phyloP scores from a whole-genome alignment of 331 rosid species.

The Acacia pycnantha region DNA sequence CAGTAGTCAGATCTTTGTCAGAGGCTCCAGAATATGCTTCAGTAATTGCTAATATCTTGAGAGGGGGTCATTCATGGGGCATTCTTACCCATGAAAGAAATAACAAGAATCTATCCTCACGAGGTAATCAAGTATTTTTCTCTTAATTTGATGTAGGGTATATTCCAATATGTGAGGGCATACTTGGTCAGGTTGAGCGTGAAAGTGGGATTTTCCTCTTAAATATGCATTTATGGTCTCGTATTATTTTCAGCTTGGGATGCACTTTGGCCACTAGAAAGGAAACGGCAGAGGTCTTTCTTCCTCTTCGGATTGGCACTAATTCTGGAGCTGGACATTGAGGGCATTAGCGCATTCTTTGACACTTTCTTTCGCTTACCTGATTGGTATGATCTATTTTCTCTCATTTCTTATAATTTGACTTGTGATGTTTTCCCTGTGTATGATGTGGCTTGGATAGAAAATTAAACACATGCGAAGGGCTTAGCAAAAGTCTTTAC shows the following conservation, averaged over 20 bases:
- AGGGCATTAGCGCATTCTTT: conserved; percentile 81
- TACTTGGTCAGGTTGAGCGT: background rate
- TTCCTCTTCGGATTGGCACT: conserved; percentile 92
- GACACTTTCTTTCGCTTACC: conserved; percentile 92
- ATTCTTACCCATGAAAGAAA: conserved; percentile 34
- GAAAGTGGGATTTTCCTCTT: background rate
- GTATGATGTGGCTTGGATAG: conserved; percentile 6
- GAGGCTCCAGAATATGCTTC: conserved; percentile 95
- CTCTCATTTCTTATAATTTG: conserved; percentile 24
- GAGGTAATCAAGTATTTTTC: conserved; percentile 48
- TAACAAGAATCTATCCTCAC: conserved; percentile 66
- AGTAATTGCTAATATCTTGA: conserved; percentile 78
- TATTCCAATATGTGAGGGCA: conserved; percentile 1
- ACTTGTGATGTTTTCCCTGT: background rate
- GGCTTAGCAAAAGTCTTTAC: conserved; percentile 7
- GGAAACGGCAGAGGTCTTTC: conserved; percentile 96
- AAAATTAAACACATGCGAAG: conserved; percentile 16
- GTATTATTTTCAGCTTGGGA: conserved; percentile 73
- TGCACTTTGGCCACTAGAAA: conserved; percentile 95
- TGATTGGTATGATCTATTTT: conserved; percentile 58
- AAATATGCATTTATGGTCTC: background rate
- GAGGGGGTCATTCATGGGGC: conserved; percentile 43
- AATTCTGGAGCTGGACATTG: conserved; percentile 82
- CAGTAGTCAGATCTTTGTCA: conserved; percentile 96
- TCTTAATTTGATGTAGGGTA: background rate